These are phyloP conservation scores for Termitomyces sp. DNA, from an alignment of 768 basidiomycete genomes.

Conservation along the genomic window DNA sequence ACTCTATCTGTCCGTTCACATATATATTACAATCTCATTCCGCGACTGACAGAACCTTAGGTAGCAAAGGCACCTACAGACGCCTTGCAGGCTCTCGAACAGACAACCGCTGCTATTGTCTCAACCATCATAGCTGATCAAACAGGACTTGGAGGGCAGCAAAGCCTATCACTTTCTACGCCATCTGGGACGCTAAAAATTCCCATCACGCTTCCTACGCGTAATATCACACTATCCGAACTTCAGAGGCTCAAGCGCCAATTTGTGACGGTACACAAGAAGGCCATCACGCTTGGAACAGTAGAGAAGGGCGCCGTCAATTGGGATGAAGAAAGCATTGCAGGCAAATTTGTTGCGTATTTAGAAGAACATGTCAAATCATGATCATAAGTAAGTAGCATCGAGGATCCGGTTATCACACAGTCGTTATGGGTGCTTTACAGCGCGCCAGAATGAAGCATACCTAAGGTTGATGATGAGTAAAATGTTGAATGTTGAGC, in stretches of 20 bases:
- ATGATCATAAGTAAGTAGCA: slow-evolving; percentile 18
- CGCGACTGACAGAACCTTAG: slow-evolving; percentile 33
- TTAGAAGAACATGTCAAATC: slow-evolving; percentile 65
- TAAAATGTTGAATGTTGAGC: background rate
- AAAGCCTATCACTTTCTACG: slow-evolving; percentile 42
- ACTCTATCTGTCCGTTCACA: slow-evolving; percentile 60
- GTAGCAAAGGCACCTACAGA: slow-evolving; percentile 81
- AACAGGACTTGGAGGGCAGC: slow-evolving; percentile 49
- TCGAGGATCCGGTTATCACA: background rate
- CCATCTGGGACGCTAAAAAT: slow-evolving; percentile 36
- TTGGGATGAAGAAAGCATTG: slow-evolving; percentile 72
- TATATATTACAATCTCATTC: background rate
- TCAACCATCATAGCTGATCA: slow-evolving; percentile 68
- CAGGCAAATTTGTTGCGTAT: slow-evolving; percentile 66
- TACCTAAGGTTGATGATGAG: slow-evolving; percentile 22
- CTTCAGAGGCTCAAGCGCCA: slow-evolving; percentile 88
- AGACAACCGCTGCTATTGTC: slow-evolving; percentile 67
- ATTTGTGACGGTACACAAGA: slow-evolving; percentile 87
- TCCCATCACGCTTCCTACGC: slow-evolving; percentile 61
- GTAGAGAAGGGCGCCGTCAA: slow-evolving; percentile 74
- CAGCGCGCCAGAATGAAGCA: slow-evolving; percentile 32
- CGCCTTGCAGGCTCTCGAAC: slow-evolving; percentile 83
- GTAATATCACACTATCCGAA: slow-evolving; percentile 78
- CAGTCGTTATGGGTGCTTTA: slow-evolving; percentile 15
- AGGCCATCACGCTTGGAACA: slow-evolving; percentile 80